Conservation (phyloP, 1,284 basidiomycete genomes). For the Neonothopanus nambi region DNA sequence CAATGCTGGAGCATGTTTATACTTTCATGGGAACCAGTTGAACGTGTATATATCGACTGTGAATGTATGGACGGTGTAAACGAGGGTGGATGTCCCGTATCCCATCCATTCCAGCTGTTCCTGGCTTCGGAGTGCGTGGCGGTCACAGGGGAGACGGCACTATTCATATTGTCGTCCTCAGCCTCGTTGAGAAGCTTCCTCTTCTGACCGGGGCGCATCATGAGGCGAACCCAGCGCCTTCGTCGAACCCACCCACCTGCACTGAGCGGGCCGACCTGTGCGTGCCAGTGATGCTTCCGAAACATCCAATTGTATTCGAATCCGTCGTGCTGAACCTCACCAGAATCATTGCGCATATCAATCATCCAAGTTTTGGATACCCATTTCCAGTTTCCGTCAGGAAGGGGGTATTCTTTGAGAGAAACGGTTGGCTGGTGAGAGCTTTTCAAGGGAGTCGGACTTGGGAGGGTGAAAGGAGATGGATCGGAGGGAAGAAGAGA, state of each 20-base stretch:
- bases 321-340: constrained; percentile 76
- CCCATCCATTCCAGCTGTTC: constrained; percentile 11
- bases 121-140: constrained; percentile 18
- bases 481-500: constrained; percentile 75
- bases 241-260: constrained; percentile 73
- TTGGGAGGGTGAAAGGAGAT: constrained; percentile 69
- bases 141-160: constrained; percentile 10
- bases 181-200: constrained; percentile 3
- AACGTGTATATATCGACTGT: constrained; percentile 11
- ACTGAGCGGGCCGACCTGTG: constrained; percentile 57
- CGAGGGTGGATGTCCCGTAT: background rate
- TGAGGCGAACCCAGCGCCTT: constrained; percentile 75
- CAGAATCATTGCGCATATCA: constrained; percentile 75
- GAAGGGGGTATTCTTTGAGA: constrained; percentile 69
- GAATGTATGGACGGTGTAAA: no score
- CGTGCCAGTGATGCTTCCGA: constrained; percentile 60
- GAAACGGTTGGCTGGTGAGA: constrained; percentile 53
- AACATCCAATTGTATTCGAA: constrained; percentile 84
- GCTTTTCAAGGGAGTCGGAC: constrained; percentile 36
- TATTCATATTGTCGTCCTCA: constrained; percentile 15
- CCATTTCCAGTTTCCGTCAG: constrained; percentile 80
- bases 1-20: constrained; percentile 33
- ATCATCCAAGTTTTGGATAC: constrained; percentile 80
- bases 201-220: constrained; percentile 62
- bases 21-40: background rate